These are phyloP conservation scores for Cladosporium sp. DNA, from an alignment of 2,329 filamentous ascomycete species.

Conservation along the genomic window DNA sequence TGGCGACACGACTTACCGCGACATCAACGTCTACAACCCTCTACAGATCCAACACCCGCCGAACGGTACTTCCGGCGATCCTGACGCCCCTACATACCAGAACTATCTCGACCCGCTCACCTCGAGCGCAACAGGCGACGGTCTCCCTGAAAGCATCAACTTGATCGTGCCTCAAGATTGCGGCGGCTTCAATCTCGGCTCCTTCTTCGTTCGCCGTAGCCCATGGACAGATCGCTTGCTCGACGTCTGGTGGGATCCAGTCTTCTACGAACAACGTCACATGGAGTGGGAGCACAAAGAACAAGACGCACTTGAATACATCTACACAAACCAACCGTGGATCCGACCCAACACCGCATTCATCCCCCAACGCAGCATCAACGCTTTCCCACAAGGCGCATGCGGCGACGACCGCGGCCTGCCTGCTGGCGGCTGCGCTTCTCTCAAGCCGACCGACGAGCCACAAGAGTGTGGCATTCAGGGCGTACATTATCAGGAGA, in stretches of 20 bases:
- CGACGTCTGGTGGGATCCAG: constrained; percentile 98
- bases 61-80: constrained; percentile 35
- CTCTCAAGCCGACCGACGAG: constrained; percentile 15
- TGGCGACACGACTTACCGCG: constrained; percentile 72
- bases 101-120: constrained; percentile 71
- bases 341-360: constrained; percentile 84
- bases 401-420: constrained; percentile 76
- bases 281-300: constrained; percentile 99
- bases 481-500: constrained; percentile 75
- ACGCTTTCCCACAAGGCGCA: constrained; percentile 87
- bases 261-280: constrained; percentile 95
- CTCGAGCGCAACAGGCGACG: constrained; percentile 71
- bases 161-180: constrained; percentile 90
- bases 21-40: constrained; percentile 95
- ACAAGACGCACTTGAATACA: constrained; percentile 88
- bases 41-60: constrained; percentile 87
- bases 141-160: constrained; percentile 73
- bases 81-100: constrained; percentile 39
- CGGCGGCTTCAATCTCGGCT: constrained; percentile 91
- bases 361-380: constrained; percentile 85
- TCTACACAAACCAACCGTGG: constrained; percentile 91
- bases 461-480: constrained; percentile 29
- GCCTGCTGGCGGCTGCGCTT: constrained; percentile 41
- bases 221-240: constrained; percentile 86
- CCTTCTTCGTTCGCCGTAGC: constrained; percentile 84